Percentiles rank a stretch among this genome's conserved stretches.
phyloP scores from a whole-genome alignment of 805 yeast genomes.

The Candida golubevii region DNA sequence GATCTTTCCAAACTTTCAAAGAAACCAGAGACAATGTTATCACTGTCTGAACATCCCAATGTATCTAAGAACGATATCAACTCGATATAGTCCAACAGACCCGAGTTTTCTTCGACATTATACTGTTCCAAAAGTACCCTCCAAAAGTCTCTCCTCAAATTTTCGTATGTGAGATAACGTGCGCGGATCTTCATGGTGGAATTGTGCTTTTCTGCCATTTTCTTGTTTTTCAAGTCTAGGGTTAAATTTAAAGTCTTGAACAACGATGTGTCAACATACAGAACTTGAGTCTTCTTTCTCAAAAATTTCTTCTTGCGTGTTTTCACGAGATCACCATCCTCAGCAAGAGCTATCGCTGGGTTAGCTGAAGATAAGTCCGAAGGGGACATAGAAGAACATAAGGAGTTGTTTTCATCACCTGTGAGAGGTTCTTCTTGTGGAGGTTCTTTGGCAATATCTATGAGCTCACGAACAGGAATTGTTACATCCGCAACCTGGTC shows the following conservation, averaged over 20 bases:
- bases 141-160: constrained; percentile 69
- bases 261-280: constrained; percentile 36
- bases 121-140: constrained; percentile 52
- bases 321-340: constrained; percentile 30
- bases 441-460: constrained; percentile 29
- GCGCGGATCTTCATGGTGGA: constrained; percentile 60
- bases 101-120: constrained; percentile 34
- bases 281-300: constrained; percentile 27
- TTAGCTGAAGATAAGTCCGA: constrained; percentile 11
- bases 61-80: constrained; percentile 61
- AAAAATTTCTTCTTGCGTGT: constrained; percentile 26
- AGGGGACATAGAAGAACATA: constrained; percentile 1
- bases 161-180: constrained; percentile 62
- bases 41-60: constrained; percentile 49
- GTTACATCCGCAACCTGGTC: constrained; percentile 72
- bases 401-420: background rate
- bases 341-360: constrained; percentile 21
- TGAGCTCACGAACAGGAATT: constrained; percentile 51
- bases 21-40: constrained; percentile 51
- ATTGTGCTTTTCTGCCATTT: constrained; percentile 33
- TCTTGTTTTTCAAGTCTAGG: constrained; percentile 27
- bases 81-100: constrained; percentile 52
- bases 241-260: constrained; percentile 40
- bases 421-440: background rate
- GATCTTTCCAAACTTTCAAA: constrained; percentile 43